phyloP scores from a whole-genome alignment of 2,329 filamentous ascomycete genomes.

The Cercospora citrullina region DNA sequence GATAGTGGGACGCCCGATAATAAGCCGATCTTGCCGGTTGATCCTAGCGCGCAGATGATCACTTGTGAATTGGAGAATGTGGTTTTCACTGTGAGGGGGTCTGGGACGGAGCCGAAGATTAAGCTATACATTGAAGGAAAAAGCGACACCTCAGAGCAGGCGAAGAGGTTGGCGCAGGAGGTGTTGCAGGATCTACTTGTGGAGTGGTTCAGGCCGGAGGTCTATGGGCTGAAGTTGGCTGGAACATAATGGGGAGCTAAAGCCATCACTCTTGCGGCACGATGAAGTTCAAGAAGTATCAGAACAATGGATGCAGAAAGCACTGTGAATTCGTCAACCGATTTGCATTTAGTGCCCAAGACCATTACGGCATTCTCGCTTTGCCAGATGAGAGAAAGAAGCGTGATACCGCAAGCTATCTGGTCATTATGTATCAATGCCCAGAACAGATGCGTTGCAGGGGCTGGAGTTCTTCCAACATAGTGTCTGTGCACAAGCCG shows the following conservation, averaged over 20 bases:
- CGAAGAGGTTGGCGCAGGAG: slow-evolving; percentile 47
- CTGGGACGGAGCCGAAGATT: slow-evolving; percentile 67
- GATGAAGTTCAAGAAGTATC: not conserved
- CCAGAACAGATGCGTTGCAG: no score
- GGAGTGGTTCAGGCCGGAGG: slow-evolving; percentile 50
- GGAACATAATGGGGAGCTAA: slow-evolving; percentile 19
- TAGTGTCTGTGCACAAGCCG: no score
- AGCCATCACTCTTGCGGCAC: not conserved
- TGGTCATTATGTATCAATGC: no score
- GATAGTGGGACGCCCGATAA: slow-evolving; percentile 57
- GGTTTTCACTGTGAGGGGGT: slow-evolving; percentile 61
- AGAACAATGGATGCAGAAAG: not conserved
- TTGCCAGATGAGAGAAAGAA: no score
- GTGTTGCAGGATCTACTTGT: slow-evolving; percentile 49
- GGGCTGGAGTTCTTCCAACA: no score
- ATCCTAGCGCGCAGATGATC: slow-evolving; percentile 62
- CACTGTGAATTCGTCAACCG: no score
- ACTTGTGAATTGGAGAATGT: slow-evolving; percentile 60
- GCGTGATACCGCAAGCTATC: no score
- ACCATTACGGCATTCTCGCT: no score
- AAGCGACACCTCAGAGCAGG: slow-evolving; percentile 44
- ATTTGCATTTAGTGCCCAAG: no score
- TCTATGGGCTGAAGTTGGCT: slow-evolving; percentile 35
- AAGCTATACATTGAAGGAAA: slow-evolving; percentile 59
- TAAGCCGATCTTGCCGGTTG: slow-evolving; percentile 57